These are phyloP conservation scores for Casuarina equisetifolia DNA, from an alignment of 306 rosid species.

Conservation along the genomic window DNA sequence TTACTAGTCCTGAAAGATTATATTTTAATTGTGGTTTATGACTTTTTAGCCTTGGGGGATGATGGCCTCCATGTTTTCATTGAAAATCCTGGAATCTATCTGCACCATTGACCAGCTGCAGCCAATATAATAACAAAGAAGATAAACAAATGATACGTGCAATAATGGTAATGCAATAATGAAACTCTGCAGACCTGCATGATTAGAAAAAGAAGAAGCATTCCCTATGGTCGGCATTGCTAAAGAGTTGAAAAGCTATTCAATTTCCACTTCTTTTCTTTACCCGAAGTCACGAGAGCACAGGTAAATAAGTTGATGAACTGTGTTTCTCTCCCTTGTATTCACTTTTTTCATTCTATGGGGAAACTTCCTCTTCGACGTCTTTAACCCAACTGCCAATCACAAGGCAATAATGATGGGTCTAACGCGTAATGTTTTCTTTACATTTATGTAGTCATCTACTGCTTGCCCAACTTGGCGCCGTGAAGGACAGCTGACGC, in stretches of 20 bases:
- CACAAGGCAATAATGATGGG: too few relatives aligned
- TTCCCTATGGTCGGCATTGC: background rate
- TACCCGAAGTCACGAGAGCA: too few relatives aligned
- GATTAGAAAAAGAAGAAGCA: background rate
- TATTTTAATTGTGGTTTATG: background rate
- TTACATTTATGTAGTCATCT: background rate
- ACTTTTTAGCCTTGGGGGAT: slow-evolving; percentile 10
- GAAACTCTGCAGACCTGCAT: background rate
- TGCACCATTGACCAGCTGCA: background rate
- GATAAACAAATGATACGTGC: background rate
- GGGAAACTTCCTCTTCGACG: too few relatives aligned
- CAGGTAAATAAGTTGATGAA: too few relatives aligned
- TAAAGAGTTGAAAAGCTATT: background rate
- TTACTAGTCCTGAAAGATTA: background rate
- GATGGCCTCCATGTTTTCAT: slow-evolving; percentile 21
- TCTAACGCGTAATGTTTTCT: too few relatives aligned
- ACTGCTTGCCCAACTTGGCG: background rate
- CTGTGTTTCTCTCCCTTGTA: too few relatives aligned
- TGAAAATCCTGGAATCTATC: background rate
- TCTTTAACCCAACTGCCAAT: too few relatives aligned
- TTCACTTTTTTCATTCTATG: too few relatives aligned
- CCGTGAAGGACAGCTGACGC: background rate
- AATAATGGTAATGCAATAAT: background rate
- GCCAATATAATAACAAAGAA: background rate
- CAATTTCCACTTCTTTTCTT: background rate